Percentiles rank a stretch among this genome's conserved stretches.
Conservation (phyloP, 2,329 filamentous ascomycete genomes). For the Neonectria punicea region DNA sequence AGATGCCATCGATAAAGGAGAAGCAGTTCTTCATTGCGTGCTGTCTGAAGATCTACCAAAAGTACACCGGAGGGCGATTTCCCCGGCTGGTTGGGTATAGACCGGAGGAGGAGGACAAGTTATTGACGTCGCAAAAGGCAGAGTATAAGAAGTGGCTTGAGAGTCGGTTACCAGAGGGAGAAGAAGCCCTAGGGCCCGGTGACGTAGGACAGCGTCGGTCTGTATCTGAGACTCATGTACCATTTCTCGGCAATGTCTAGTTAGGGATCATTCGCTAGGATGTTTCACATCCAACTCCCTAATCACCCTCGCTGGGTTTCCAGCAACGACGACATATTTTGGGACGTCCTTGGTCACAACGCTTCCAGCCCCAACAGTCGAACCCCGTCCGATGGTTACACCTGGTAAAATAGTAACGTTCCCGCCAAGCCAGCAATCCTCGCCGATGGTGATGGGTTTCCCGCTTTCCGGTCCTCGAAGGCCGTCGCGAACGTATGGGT, state of each 20-base stretch:
- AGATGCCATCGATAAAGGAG: neutral
- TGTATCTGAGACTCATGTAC: neutral
- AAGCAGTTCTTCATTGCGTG: neutral
- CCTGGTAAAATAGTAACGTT: slow-evolving; percentile 78
- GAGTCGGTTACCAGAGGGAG: neutral
- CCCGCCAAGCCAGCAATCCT: slow-evolving; percentile 85
- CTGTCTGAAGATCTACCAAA: neutral
- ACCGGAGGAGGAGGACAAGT: neutral
- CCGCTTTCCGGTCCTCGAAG: slow-evolving; percentile 79
- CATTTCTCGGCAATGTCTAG: too few relatives aligned
- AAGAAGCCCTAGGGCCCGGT: neutral
- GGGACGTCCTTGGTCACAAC: slow-evolving; percentile 75
- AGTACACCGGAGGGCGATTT: neutral
- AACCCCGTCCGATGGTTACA: slow-evolving; percentile 80
- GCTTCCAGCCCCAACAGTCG: slow-evolving; percentile 80
- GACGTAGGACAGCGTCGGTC: too few relatives aligned
- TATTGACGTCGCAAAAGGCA: neutral
- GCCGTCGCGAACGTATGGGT: slow-evolving; percentile 79
- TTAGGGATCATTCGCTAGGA: neutral
- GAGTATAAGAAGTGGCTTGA: neutral
- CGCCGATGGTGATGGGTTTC: slow-evolving; percentile 77
- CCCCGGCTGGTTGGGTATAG: neutral
- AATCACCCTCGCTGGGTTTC: neutral
- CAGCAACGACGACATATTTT: neutral
- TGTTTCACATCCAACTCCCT: neutral